Percentiles rank a stretch among this genome's conserved stretches.
Evolutionary conservation across 371 early-diverging fungal genomes (phyloP).

Genomic region (Rhizopus arrhizus): DNA sequence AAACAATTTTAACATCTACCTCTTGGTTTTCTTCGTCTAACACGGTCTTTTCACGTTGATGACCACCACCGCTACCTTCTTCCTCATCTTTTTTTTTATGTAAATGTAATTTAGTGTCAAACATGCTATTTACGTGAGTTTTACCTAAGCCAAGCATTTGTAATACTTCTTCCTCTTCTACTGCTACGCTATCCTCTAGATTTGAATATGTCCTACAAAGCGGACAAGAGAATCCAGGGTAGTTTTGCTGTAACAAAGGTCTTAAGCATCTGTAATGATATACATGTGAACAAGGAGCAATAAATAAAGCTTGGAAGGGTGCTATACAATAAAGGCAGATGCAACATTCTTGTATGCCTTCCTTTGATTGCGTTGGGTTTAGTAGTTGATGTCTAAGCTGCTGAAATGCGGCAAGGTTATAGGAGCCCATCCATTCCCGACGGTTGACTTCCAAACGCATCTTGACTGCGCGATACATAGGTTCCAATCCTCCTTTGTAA

Average conservation of each 20-base stretch:
- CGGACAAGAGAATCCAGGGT: constrained; percentile 90
- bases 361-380: constrained; percentile 1
- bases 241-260: constrained; percentile 61
- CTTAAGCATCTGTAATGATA: constrained; percentile 94
- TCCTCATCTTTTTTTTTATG: constrained; percentile 17
- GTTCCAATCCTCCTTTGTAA: constrained; percentile 84
- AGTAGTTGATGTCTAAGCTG: constrained; percentile 11
- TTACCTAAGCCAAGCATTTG: constrained; percentile 32
- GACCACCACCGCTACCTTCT: background rate
- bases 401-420: constrained; percentile 21
- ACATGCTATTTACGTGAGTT: background rate
- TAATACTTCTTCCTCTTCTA: constrained; percentile 67
- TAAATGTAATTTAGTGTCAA: background rate
- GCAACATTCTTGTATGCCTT: constrained; percentile 84
- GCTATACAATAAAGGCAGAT: constrained; percentile 93
- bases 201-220: constrained; percentile 94
- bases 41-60: constrained; percentile 26
- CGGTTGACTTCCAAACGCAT: constrained; percentile 83
- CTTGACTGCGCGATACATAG: constrained; percentile 78
- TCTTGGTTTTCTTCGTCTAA: constrained; percentile 20
- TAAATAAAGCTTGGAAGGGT: constrained; percentile 92
- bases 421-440: constrained; percentile 40
- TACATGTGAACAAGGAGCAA: constrained; percentile 95
- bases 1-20: constrained; percentile 4
- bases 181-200: constrained; percentile 76